Base-by-base conservation (phyloP, 768 basidiomycete species). In the Suillus brevipes region DNA sequence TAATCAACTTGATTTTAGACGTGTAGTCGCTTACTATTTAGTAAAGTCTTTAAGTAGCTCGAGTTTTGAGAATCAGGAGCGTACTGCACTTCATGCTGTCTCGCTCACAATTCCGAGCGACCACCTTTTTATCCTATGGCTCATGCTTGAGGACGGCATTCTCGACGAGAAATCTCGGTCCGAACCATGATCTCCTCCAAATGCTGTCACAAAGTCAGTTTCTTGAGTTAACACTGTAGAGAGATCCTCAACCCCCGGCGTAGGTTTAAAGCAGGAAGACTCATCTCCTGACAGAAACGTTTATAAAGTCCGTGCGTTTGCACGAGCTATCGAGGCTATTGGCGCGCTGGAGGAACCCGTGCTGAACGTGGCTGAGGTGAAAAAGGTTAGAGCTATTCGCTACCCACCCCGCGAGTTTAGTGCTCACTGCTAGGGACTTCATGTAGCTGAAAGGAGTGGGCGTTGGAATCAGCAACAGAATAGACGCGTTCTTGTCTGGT, bases 301-400 rank as follows among this genome's bases (percentile, higher is more conserved):
- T 6, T 86, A 78, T 77, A 86, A 84, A 75, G 73, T 86, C 20
- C 78, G 79, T 61, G 83, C 85, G 25, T 87, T 83, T 67, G 73
- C 75, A 52, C 79, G 73, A 63, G 86, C 86, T 4, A 84, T 87
- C 61, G 74, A 72, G 9, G 75, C 74, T 37, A 77, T 87, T 52
- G 67, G 74, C 36, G 67, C 74, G 45, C 68, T 85, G 3, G 72
- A 82, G 20, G 72, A 78, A 63, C 82, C 82, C 58, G 78, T 87
- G 61, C 77, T 71, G 50, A 79, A 83, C 8, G 81, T 77, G 42
- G 76, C 76, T 42, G 82, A 86, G 62, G 77, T 82, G 18, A 70
- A 74, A 64, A 66, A 72, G 68, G 83, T 82, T 52, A 36, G 72
- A 69, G 1, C 20, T 40, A 40, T 58, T 37, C 16, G 5, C 8